Evolutionary conservation across 495 filamentous ascomycete species (phyloP).

Genomic region (Tuber microsphaerosporum): DNA sequence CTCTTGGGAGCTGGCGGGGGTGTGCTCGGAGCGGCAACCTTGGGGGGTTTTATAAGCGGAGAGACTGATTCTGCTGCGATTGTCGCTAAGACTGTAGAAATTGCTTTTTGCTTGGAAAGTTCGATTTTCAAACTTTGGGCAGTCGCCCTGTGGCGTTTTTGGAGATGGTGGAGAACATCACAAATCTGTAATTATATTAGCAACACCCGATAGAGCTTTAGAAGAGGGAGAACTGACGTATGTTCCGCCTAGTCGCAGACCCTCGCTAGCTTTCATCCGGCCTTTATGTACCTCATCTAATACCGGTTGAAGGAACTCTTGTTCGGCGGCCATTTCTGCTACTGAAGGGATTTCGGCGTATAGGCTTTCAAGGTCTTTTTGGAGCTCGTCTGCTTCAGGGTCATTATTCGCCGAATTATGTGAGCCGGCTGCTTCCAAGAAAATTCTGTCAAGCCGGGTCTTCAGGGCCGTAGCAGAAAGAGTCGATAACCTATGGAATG

Average conservation of each 20-base stretch:
- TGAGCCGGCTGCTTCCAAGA: constrained; percentile 20
- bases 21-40: constrained; percentile 1
- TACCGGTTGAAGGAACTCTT: constrained; percentile 35
- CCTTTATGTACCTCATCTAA: constrained; percentile 21
- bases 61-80: constrained; percentile 31
- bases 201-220: neutral
- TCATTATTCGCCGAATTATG: neutral
- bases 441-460: constrained; percentile 33
- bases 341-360: constrained; percentile 40
- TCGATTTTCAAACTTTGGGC: constrained; percentile 16
- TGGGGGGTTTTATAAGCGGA: constrained; percentile 16
- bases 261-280: constrained; percentile 23
- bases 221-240: constrained; percentile 26
- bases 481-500: constrained; percentile 18
- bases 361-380: constrained; percentile 35
- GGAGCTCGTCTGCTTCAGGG: constrained; percentile 26
- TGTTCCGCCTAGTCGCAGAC: constrained; percentile 27
- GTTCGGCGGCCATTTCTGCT: constrained; percentile 33
- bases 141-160: constrained; percentile 28
- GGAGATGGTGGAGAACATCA: constrained; percentile 28
- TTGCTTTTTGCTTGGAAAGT: constrained; percentile 29
- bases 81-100: constrained; percentile 33
- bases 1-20: constrained; percentile 2
- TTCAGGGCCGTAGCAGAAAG: constrained; percentile 32
- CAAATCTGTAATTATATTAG: constrained; percentile 23